A percentile compares a stretch with the other conserved stretches of the same genome.
Evolutionary conservation across 257 asterid genomes (phyloP).

Genomic region (Capsicum rhomboideum): DNA sequence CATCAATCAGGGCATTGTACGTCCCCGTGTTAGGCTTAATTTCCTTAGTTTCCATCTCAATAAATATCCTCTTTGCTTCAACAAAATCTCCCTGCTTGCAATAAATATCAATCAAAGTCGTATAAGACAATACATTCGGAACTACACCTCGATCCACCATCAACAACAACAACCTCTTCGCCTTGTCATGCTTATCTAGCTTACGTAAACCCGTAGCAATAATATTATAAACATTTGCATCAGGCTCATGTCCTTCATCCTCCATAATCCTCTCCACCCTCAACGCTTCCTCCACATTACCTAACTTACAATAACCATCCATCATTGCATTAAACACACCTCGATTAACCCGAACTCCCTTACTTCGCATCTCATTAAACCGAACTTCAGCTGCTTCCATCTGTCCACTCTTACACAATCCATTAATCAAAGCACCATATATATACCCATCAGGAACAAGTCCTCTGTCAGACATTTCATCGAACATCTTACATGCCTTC

Average conservation of each 20-base stretch:
- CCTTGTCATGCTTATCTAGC: slow-evolving; percentile 46
- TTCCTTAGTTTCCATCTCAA: slow-evolving; percentile 45
- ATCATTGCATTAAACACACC: slow-evolving; percentile 60
- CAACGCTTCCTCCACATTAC: slow-evolving; percentile 65
- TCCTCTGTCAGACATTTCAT: slow-evolving; percentile 51
- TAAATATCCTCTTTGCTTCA: slow-evolving; percentile 35
- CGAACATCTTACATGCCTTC: slow-evolving; percentile 53
- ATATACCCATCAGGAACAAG: slow-evolving; percentile 57
- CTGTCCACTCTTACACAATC: slow-evolving; percentile 59
- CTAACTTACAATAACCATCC: slow-evolving; percentile 78
- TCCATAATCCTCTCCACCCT: slow-evolving; percentile 53
- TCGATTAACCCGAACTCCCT: slow-evolving; percentile 47
- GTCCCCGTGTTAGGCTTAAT: slow-evolving; percentile 41
- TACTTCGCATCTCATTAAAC: slow-evolving; percentile 69
- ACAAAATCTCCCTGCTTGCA: slow-evolving; percentile 50
- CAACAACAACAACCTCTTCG: slow-evolving; percentile 42
- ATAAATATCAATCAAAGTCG: slow-evolving; percentile 47
- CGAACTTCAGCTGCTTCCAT: slow-evolving; percentile 50
- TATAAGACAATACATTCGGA: slow-evolving; percentile 45
- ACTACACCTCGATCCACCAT: slow-evolving; percentile 55
- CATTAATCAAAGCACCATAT: slow-evolving; percentile 60
- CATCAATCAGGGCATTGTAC: slow-evolving; percentile 45
- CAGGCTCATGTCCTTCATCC: slow-evolving; percentile 58
- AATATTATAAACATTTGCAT: slow-evolving; percentile 45
- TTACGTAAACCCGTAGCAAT: slow-evolving; percentile 62